Evolutionary conservation across 2,329 filamentous ascomycete genomes (phyloP).

Genomic region (Sclerotinia glacialis): DNA sequence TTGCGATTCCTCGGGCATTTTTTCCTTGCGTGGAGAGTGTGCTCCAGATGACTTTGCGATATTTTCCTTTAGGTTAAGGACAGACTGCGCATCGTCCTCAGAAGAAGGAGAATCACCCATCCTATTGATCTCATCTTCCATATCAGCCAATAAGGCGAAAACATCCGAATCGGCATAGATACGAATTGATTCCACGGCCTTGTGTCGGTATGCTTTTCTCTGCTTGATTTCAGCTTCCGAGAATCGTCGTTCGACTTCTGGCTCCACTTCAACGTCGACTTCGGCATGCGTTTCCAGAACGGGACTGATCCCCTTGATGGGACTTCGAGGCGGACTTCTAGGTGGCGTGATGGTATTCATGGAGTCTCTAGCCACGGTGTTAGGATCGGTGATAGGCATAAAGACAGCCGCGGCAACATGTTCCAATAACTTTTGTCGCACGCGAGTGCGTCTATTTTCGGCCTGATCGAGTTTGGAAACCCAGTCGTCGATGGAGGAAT

Average conservation of each 20-base stretch:
- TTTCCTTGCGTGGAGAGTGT: neutral
- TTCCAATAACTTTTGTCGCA: slow-evolving; percentile 77
- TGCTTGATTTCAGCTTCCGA: slow-evolving; percentile 14
- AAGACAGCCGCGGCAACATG: slow-evolving; percentile 72
- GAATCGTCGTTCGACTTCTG: neutral
- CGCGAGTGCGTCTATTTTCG: slow-evolving; percentile 71
- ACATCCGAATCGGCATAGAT: slow-evolving; percentile 67
- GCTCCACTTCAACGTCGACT: neutral
- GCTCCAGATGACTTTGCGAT: neutral
- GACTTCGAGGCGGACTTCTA: slow-evolving; percentile 44
- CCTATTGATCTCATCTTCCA: slow-evolving; percentile 58
- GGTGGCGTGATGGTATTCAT: slow-evolving; percentile 30
- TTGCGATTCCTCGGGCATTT: neutral
- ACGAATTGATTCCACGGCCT: slow-evolving; percentile 61
- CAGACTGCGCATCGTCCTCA: neutral
- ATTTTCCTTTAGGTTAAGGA: neutral
- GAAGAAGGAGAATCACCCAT: slow-evolving; percentile 35
- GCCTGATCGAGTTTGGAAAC: slow-evolving; percentile 75
- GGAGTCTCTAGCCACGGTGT: too few species aligned
- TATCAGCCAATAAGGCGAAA: slow-evolving; percentile 63
- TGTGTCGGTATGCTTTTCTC: slow-evolving; percentile 30
- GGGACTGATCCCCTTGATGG: slow-evolving; percentile 42
- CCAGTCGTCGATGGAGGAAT: slow-evolving; percentile 78
- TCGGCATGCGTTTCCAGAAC: neutral
- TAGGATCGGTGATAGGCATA: slow-evolving; percentile 26